Evolutionary conservation across 352 stramenopile species (phyloP), one percentile per base, ranked within the genome.

Genomic region (Pythium sp.): DNA sequence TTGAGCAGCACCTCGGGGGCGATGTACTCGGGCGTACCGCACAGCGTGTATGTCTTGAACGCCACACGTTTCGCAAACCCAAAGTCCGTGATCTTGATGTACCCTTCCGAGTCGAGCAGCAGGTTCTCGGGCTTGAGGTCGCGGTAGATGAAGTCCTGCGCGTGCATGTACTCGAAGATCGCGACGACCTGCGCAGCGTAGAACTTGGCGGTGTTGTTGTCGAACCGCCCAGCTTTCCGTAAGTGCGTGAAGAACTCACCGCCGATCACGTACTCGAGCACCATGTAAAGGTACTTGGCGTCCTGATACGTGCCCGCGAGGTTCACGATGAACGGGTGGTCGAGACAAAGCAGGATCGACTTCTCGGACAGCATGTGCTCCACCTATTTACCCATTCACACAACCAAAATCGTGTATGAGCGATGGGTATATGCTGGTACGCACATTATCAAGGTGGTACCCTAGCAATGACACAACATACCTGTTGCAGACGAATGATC

Each of bases 351-450:
- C 30, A 99, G 78, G 55, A 99, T 99, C 5, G 87, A 91, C 82
- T 99, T 99, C 65, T 99, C 96, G 18, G 94, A 98, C 18, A 98
- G 87, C 84, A 99, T 98, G 84, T 99, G 97, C 75, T 99, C 96
- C 7, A 99, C 94, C 82, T 97, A 74, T 18, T 51, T 15, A 11
- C 11, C 34, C 30, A 32, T 32, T 12, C 11, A 18, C 15, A n/a
- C 15, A 38, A 3, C 30, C 30, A 32, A 32, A 5, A 32, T 32
- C 30, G 30, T 32, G 30, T 32, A 5, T 32, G 30, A 32, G 30
- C 30, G 30, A 32, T 32, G 30, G 30, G 30, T 32, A 32, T 32
- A 32, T 32, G 30, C 30, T 32, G 30, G 30, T 32, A 32, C 30
- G 30, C 30, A 32, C 30, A 32, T 32, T 32, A 32, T 32, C 30